Percentiles rank a stretch among this genome's conserved stretches.
Conservation (phyloP, 768 basidiomycete species). For the Tricholoma terreum region DNA sequence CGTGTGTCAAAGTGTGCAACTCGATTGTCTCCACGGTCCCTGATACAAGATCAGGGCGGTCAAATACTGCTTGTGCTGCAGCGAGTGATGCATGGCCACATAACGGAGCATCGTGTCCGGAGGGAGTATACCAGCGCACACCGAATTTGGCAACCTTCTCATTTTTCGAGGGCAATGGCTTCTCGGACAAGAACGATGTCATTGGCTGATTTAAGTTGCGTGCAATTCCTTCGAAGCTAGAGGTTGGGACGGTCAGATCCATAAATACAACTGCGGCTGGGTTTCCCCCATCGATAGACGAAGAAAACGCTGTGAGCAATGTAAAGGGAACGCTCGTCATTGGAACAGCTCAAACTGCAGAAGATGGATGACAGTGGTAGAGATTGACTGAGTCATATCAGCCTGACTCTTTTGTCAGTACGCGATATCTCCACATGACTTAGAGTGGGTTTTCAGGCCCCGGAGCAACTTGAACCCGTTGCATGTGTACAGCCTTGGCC, state of each 20-base stretch:
- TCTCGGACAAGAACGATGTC: slow-evolving; percentile 27
- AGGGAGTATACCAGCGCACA: slow-evolving; percentile 38
- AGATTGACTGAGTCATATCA: no score
- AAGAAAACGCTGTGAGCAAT: slow-evolving; percentile 43
- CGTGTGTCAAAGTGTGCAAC: slow-evolving; percentile 27
- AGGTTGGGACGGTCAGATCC: slow-evolving; percentile 24
- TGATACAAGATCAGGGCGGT: slow-evolving; percentile 22
- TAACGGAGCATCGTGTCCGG: slow-evolving; percentile 27
- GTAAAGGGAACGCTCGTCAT: slow-evolving; percentile 29
- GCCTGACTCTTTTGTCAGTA: no score
- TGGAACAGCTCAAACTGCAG: neutral
- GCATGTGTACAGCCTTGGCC: no score
- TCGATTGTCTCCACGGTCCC: slow-evolving; percentile 29
- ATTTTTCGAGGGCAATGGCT: slow-evolving; percentile 20
- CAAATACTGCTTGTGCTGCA: slow-evolving; percentile 39
- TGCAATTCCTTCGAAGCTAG: slow-evolving; percentile 32
- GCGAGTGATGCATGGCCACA: slow-evolving; percentile 47
- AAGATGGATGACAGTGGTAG: neutral
- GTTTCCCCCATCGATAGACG: slow-evolving; percentile 40
- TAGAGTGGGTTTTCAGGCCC: no score
- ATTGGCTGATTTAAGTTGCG: slow-evolving; percentile 47
- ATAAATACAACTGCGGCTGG: slow-evolving; percentile 42
- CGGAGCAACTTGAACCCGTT: no score
- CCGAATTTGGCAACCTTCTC: slow-evolving; percentile 25
- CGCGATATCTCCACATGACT: no score